phyloP scores from a whole-genome alignment of 768 basidiomycete species.

The Boletus pseudo-olivaceus region DNA sequence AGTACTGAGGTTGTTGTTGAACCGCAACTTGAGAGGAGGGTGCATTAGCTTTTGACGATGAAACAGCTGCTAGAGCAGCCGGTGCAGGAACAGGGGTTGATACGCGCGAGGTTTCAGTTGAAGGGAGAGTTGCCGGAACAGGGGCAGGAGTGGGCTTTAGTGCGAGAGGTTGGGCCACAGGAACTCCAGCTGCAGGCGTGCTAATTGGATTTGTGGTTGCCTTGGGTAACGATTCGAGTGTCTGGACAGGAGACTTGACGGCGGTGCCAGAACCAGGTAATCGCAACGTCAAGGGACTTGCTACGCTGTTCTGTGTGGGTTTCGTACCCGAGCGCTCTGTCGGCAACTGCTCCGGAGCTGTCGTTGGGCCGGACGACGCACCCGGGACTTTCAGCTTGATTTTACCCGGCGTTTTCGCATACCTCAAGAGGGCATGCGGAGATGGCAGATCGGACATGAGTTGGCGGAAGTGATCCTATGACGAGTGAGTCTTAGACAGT shows the following conservation, averaged over 20 bases:
- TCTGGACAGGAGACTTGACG: constrained; percentile 23
- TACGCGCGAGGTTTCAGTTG: constrained; percentile 19
- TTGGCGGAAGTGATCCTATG: constrained; percentile 67
- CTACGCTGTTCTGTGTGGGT: constrained; percentile 12
- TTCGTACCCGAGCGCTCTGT: constrained; percentile 15
- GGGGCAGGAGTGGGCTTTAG: constrained; percentile 26
- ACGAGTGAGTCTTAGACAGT: constrained; percentile 5
- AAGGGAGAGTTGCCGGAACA: constrained; percentile 21
- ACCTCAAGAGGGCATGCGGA: constrained; percentile 61
- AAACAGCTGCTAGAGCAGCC: constrained; percentile 4
- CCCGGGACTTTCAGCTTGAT: constrained; percentile 69
- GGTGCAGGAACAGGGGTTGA: constrained; percentile 19
- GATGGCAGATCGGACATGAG: constrained; percentile 76
- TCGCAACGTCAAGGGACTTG: constrained; percentile 21
- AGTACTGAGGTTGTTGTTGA: constrained; percentile 34
- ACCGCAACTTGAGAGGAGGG: constrained; percentile 33
- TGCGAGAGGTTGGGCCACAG: constrained; percentile 19
- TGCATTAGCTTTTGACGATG: constrained; percentile 16
- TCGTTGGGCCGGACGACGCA: constrained; percentile 23
- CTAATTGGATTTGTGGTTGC: constrained; percentile 9
- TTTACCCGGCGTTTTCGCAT: constrained; percentile 55
- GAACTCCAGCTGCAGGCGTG: constrained; percentile 11
- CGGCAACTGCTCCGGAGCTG: constrained; percentile 10
- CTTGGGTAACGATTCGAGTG: constrained; percentile 18
- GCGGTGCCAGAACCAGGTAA: constrained; percentile 19